phyloP scores from a whole-genome alignment of 768 basidiomycete species.

The Lactarius sanguifluus region DNA sequence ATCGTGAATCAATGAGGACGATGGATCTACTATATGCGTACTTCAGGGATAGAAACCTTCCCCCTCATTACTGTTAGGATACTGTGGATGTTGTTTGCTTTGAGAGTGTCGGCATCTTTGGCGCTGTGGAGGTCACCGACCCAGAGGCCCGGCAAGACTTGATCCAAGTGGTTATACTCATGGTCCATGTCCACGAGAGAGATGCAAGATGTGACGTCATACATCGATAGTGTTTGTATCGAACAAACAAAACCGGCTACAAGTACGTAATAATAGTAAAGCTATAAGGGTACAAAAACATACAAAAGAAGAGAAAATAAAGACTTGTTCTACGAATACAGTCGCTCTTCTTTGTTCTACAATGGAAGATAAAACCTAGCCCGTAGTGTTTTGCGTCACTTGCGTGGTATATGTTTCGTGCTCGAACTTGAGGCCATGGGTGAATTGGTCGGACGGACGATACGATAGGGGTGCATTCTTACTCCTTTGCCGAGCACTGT shows the following conservation, averaged over 20 bases:
- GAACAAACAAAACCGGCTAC: conserved; percentile 16
- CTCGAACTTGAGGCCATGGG: not conserved
- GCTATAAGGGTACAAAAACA: conserved; percentile 6
- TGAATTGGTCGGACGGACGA: conserved; percentile 33
- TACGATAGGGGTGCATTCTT: conserved; percentile 57
- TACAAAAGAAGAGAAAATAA: conserved; percentile 5
- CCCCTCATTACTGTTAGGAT: conserved; percentile 74
- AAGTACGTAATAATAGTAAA: conserved; percentile 7
- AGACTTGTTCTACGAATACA: conserved; percentile 23
- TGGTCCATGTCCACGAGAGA: conserved; percentile 18
- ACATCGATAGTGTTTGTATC: conserved; percentile 17
- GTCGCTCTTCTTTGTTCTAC: not conserved
- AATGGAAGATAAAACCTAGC: conserved; percentile 7
- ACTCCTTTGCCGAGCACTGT: conserved; percentile 46
- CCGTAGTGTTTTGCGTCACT: conserved; percentile 13
- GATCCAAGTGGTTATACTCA: conserved; percentile 54
- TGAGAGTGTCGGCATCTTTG: conserved; percentile 57
- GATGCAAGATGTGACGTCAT: conserved; percentile 8
- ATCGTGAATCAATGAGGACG: not conserved
- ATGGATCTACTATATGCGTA: conserved; percentile 34
- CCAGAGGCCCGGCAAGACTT: conserved; percentile 80
- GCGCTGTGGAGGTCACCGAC: conserved; percentile 79
- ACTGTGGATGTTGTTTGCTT: conserved; percentile 70
- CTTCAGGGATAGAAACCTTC: conserved; percentile 62
- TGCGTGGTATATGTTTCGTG: conserved; percentile 14